Conservation (phyloP, 768 basidiomycete species). For the Suillus luteus region DNA sequence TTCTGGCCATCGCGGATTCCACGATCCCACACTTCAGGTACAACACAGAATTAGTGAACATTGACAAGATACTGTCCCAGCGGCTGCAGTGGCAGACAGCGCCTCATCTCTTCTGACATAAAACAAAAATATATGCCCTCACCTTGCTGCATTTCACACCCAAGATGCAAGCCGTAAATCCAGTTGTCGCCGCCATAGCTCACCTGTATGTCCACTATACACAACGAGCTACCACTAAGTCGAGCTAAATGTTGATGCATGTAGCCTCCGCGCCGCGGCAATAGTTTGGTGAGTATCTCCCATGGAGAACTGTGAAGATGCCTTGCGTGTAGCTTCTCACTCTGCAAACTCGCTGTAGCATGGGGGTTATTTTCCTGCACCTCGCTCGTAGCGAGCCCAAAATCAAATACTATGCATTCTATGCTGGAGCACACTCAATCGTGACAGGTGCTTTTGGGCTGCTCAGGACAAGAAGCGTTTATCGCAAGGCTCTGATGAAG, state of each 20-base stretch:
- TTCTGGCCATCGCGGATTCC: background rate
- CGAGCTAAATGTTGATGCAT: background rate
- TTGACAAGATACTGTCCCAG: background rate
- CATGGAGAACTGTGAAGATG: background rate
- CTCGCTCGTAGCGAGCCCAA: background rate
- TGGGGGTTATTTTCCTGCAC: background rate
- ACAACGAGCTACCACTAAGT: background rate
- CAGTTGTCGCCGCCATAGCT: background rate
- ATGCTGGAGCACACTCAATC: background rate
- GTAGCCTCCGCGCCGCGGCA: background rate
- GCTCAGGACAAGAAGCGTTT: background rate
- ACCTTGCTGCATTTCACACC: background rate
- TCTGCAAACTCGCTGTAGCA: background rate
- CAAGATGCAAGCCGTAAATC: background rate
- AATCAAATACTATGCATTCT: constrained; percentile 6
- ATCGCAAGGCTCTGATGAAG: background rate
- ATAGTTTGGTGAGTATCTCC: background rate
- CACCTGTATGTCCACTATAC: background rate
- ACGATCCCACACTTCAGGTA: background rate
- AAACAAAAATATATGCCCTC: background rate
- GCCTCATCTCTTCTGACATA: background rate
- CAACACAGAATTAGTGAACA: background rate
- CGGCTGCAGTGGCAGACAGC: background rate
- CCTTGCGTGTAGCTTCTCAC: background rate
- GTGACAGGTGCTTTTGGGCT: background rate